Base-by-base conservation (phyloP, 768 basidiomycete species). In the Solioccasus polychromus region DNA sequence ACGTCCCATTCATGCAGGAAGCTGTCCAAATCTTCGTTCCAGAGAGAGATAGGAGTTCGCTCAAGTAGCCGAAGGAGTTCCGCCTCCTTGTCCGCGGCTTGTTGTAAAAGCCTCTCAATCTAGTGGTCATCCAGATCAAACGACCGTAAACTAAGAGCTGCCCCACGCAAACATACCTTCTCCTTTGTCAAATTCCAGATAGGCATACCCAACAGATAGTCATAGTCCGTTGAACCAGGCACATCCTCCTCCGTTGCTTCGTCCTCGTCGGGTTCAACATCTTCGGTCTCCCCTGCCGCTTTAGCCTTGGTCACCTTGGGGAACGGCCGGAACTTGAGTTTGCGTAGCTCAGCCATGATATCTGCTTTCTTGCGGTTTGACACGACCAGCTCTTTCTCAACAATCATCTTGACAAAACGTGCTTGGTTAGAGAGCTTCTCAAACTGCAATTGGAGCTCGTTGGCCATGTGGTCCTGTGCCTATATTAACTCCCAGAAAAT, bases 101-200 rank as follows among this genome's bases (percentile, higher is more conserved):
- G 91, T 55, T 78, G 75, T 36, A 79, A 73, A 5, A 99, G 76
- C 69, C 79, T 93, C 49, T 85, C 88, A 55, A 96, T 93, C 89
- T 93, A 50, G 18, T 5, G 40, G 25, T 28, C 23, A 17, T 23
- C 18, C 29, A 24, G 19, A 39, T 63, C 32, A 56, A 47, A 44
- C 20, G 29, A 31, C 20, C 8, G 12, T 34, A 5, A 29, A 34
- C 39, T 1, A 17, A 48, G 14, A 8, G 3, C 12, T 4, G 24
- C 17, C 4, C 10, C 11, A 39, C 28, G 7, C 15, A 35, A 11
- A 49, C 64, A 6, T 42, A 88, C 91, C 82, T 86, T 94, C 69
- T 98, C 95, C 57, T 78, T 84, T 1, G 95, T 99, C 73, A 99
- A 71, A 69, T 86, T 95, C 75, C 82, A 93, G 60, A 99, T 95